Conservation (phyloP, 495 filamentous ascomycete genomes). For the Geoglossum glabrum region DNA sequence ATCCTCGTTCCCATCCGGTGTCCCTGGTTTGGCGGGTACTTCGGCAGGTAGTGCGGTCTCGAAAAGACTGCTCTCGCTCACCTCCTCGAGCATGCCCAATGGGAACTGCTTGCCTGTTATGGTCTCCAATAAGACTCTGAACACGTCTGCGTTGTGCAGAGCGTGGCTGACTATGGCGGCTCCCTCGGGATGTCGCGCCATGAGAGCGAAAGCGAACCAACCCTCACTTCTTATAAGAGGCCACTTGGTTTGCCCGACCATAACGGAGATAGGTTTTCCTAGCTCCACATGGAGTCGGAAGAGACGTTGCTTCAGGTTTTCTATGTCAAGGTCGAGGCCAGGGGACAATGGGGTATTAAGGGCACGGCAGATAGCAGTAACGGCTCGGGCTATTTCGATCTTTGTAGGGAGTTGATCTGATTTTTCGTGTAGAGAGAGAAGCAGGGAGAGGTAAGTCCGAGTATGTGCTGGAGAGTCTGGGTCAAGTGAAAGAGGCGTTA, state of each 20-base stretch:
- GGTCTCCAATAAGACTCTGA: slow-evolving; percentile 26
- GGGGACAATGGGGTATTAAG: slow-evolving; percentile 23
- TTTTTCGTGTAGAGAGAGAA: slow-evolving; percentile 36
- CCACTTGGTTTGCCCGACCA: slow-evolving; percentile 48
- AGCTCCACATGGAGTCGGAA: slow-evolving; percentile 31
- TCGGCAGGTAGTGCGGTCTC: background rate
- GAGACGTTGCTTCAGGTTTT: slow-evolving; percentile 23
- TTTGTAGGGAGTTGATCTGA: slow-evolving; percentile 43
- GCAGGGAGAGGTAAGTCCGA: slow-evolving; percentile 34
- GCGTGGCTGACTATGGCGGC: slow-evolving; percentile 27
- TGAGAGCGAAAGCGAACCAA: slow-evolving; percentile 54
- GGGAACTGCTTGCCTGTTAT: slow-evolving; percentile 20
- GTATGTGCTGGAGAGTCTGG: slow-evolving; percentile 20
- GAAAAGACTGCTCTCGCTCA: background rate
- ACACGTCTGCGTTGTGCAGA: slow-evolving; percentile 27
- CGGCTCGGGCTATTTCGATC: slow-evolving; percentile 49
- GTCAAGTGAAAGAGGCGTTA: slow-evolving; percentile 21
- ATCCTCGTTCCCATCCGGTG: background rate
- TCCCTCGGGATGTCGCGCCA: slow-evolving; percentile 33
- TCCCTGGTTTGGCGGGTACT: background rate
- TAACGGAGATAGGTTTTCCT: slow-evolving; percentile 32
- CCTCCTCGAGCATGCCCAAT: background rate
- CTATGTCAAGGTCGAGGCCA: background rate
- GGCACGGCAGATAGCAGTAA: slow-evolving; percentile 43
- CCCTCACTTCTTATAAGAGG: slow-evolving; percentile 50